Conservation (phyloP, 306 rosid species). For the Cyamopsis tetragonoloba region DNA sequence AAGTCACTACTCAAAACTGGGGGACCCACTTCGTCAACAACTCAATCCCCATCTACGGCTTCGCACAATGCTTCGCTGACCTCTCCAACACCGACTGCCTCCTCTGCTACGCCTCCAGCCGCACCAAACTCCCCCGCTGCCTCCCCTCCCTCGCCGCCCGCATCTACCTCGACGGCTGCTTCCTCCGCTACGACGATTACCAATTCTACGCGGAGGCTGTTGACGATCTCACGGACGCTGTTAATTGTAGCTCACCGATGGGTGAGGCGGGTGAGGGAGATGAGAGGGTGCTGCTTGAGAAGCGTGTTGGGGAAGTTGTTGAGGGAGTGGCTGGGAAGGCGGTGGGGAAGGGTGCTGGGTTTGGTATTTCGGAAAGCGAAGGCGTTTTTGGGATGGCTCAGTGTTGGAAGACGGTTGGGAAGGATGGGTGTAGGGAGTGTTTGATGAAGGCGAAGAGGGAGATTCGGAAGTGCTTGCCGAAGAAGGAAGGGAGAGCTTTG, state of each 20-base stretch:
- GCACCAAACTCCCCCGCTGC: constrained; percentile 74
- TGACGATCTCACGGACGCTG: constrained; percentile 28
- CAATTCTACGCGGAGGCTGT: constrained; percentile 46
- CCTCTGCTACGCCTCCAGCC: constrained; percentile 71
- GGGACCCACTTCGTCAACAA: constrained; percentile 42
- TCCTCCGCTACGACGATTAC: constrained; percentile 74
- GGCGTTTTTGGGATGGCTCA: constrained; percentile 73
- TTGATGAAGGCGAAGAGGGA: constrained; percentile 52
- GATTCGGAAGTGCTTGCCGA: constrained; percentile 39
- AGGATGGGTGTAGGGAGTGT: constrained; percentile 50
- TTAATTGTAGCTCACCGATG: constrained; percentile 42
- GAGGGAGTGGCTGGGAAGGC: constrained; percentile 35
- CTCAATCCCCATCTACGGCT: constrained; percentile 50
- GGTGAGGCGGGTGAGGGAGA: not conserved
- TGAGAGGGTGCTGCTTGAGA: constrained; percentile 16
- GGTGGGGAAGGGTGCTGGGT: constrained; percentile 21
- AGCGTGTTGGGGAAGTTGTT: constrained; percentile 31
- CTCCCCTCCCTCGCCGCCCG: constrained; percentile 66
- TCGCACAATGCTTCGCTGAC: constrained; percentile 70
- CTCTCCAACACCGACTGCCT: constrained; percentile 76
- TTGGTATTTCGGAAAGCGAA: constrained; percentile 45
- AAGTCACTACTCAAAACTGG: constrained; percentile 32
- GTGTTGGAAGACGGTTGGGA: constrained; percentile 64
- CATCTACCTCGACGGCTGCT: constrained; percentile 86
- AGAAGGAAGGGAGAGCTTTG: constrained; percentile 68